Evolutionary conservation across 192 early-diverging fungal genomes (phyloP), one percentile per base, ranked within the genome.

Genomic region (Powellomyces hirtus): DNA sequence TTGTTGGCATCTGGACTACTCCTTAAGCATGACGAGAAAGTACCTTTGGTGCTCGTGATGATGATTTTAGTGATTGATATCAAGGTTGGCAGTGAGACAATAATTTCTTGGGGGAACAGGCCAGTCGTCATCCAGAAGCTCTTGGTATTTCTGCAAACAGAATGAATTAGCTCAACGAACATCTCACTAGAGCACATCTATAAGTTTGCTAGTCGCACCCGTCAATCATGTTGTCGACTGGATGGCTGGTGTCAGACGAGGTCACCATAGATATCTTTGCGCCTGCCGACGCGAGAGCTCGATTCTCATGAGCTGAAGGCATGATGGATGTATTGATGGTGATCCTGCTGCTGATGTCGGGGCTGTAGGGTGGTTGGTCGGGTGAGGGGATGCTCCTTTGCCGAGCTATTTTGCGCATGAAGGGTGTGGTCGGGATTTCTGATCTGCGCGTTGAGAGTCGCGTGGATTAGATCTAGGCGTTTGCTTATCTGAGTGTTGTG

Each of bases 111-210:
- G 16, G 77, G 77, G 35, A 59, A 76, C 33, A 77, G 64, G 6
- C 77, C 77, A 1, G 77, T 79, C 13, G 74, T 77, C 50, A 76
- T 62, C 68, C 71, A 79, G 44, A 74, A 77, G 7, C 59, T 74
- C 13, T 75, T 72, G 2, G 45, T 56, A 35, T 66, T 72, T 26
- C 63, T 57, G 63, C 50, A 8, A 42, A 42, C 8, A 42, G 40
- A 42, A 8, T 37, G 58, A n/a, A 27, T 38, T 36, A 0, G 27
- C 58, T 0, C 11, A 1, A 55, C 45, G 18, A 31, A 16, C 35
- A 18, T 56, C 14, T 14, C 35, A 35, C 11, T 67, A 34, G 13
- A 55, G 20, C 20, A 37, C 24, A 66, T 11, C n/a, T 18, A 42
- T 13, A 42, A 18, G 40, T 7, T 26, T 33, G 24, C 1, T 29